Base-by-base conservation (phyloP, 2,329 filamentous ascomycete species). In the Xylariaceae sp. region DNA sequence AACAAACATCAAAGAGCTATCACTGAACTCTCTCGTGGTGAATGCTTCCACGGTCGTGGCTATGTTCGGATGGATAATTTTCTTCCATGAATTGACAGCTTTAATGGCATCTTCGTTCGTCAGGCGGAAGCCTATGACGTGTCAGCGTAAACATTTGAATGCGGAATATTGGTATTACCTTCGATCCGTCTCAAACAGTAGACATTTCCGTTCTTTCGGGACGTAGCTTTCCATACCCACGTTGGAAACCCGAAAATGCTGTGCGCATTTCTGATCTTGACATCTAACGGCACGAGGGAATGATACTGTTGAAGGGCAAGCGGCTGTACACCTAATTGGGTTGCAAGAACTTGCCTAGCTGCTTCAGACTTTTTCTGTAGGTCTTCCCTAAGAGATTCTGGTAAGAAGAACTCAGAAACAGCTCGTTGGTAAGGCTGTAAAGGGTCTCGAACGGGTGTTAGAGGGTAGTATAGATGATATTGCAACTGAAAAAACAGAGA, bases 201-300 rank as follows among this genome's bases (percentile, higher is more conserved):
- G n/a, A 86, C 84, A 61, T 88, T 86, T 8, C 91, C 94, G 64
- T 92, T 92, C 68, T 94, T 94, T 70, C 82, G 86, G 5, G 90
- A 95, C 29, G 87, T 85, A 6, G 91, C 92, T 74, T 97, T 97
- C 75, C 96, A 99, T 0, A 96, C 83, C 90, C 91, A 97, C 64
- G 87, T 96, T 4, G 87, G 84, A 66, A 90, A 95, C 31, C 91
- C 90, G 71, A 96, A 96, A 12, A 88, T 83, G 9, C 83, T 80
- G 3, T 85, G 81, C 62, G 86, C 90, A 69, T 90, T 91, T 61
- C 91, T 83, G 57, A 89, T 84, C 48, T 80, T 87, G 6, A 86
- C 88, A 70, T 97, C 91, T 43, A 99, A 76, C 3, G 92, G 89
- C 6, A 96, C 91, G 8, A 99, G 79, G 3, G 91, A 95, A 71